Conservation (phyloP, 768 basidiomycete genomes). For the Mrakia blollopis region DNA sequence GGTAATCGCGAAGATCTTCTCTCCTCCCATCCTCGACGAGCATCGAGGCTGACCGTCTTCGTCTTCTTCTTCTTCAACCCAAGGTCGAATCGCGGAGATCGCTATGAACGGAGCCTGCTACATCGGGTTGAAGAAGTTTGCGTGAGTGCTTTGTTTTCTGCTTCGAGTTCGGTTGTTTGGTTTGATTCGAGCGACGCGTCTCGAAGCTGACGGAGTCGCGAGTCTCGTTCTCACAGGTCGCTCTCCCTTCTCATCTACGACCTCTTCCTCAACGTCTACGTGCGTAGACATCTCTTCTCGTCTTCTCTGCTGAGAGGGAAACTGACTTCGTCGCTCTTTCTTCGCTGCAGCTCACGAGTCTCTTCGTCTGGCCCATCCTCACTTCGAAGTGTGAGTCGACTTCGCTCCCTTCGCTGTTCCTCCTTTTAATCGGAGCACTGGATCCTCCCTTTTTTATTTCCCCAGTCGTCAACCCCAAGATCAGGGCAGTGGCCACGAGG, state of each 20-base stretch:
- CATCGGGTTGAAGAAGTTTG: constrained; percentile 25
- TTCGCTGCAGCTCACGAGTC: constrained; percentile 11
- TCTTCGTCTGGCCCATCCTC: constrained; percentile 32
- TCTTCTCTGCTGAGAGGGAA: background rate
- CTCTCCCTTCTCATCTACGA: constrained; percentile 28
- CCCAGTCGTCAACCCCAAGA: constrained; percentile 28
- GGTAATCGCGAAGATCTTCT: background rate
- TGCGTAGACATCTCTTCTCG: background rate
- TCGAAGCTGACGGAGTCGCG: too few relatives aligned
- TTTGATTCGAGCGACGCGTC: background rate
- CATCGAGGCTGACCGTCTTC: background rate
- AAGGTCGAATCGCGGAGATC: constrained; percentile 25
- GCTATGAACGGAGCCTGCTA: constrained; percentile 16
- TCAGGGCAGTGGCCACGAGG: constrained; percentile 21
- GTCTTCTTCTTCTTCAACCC: background rate
- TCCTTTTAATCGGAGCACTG: background rate
- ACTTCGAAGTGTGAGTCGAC: constrained; percentile 3
- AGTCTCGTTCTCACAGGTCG: constrained; percentile 6
- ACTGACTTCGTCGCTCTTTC: background rate
- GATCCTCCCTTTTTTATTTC: background rate
- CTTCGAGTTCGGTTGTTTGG: background rate
- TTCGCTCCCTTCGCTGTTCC: background rate
- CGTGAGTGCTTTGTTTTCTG: constrained; percentile 8
- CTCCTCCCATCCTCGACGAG: background rate
- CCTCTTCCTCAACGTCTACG: constrained; percentile 32